Evolutionary conservation across 1,139 yeast genomes (phyloP), one percentile per base, ranked within the genome.

Genomic region (Saccharomyces uvarum): DNA sequence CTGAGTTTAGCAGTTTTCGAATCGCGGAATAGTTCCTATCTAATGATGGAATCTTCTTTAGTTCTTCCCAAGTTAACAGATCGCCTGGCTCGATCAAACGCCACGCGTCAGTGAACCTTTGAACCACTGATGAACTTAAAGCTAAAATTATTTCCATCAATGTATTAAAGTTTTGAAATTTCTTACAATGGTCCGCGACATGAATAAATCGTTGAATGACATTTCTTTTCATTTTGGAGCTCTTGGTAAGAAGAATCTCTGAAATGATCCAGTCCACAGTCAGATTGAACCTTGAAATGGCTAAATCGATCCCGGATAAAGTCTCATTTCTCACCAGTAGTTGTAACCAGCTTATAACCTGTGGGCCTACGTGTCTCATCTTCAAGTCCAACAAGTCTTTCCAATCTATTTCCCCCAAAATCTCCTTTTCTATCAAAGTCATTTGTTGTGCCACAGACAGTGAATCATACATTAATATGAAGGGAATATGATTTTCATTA

Each of bases 181-280:
- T 69, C 61, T 74, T 77, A 69, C 93, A 84, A 60, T 83, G 81
- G 57, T 84, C 84, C 0, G 97, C 98, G 57, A 91, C 74, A 63
- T 89, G 97, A 56, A 93, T 88, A 64, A 88, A 88, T 61, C 95
- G 75, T 21, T 90, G 83, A 14, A 91, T 80, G 0, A 91, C 79
- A 54, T 80, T 77, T 47, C 82, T 82, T 59, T 93, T 76, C 63
- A 86, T 83, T 11, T 73, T 74, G 44, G 78, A 73, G 47, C 77
- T 75, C 54, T 77, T 77, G 7, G 97, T 88, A 58, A 93, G 73
- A 14, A 89, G 70, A 53, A 93, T 80, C 71, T 93, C 97, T 1
- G 97, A 88, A 47, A 88, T 84, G 51, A 90, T 84, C 99, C 99
- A 93, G 66, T 88, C 88, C 5, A 88, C 89, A 78, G 88, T 86